phyloP scores from a whole-genome alignment of 768 basidiomycete genomes.

The Psilocybe subaeruginosa region DNA sequence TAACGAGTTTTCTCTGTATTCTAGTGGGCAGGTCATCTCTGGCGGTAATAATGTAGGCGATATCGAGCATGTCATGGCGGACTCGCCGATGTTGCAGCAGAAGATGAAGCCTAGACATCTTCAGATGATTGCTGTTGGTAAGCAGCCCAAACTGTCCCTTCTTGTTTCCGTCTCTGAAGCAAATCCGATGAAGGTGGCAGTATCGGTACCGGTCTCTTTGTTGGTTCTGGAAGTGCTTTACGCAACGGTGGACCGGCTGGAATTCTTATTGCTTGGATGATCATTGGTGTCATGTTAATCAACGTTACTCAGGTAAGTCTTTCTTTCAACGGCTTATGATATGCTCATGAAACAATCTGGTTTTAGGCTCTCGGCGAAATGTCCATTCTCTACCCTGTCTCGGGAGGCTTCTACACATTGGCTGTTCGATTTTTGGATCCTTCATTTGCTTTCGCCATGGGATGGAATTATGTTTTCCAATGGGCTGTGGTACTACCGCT shows the following conservation, averaged over 20 bases:
- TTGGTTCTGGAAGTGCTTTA: conserved; percentile 46
- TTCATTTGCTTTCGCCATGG: conserved; percentile 51
- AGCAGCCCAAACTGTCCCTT: conserved; percentile 16
- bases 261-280: conserved; percentile 45
- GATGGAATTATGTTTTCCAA: conserved; percentile 52
- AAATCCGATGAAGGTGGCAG: conserved; percentile 36
- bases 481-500: conserved; percentile 48
- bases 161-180: neutral
- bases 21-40: conserved; percentile 40
- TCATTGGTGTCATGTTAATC: conserved; percentile 51
- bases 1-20: neutral
- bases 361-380: conserved; percentile 50
- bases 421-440: conserved; percentile 50
- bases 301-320: conserved; percentile 45
- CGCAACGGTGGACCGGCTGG: conserved; percentile 44
- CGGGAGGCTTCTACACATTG: conserved; percentile 51
- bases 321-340: neutral
- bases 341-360: neutral
- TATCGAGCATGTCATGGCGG: conserved; percentile 37
- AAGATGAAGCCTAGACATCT: conserved; percentile 52
- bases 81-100: conserved; percentile 48
- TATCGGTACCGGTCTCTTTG: conserved; percentile 53
- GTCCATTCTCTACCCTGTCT: conserved; percentile 50
- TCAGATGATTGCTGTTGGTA: conserved; percentile 52
- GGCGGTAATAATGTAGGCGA: conserved; percentile 38